Conservation (phyloP, 148 eudicot species). For the Chenopodium suecicum region DNA sequence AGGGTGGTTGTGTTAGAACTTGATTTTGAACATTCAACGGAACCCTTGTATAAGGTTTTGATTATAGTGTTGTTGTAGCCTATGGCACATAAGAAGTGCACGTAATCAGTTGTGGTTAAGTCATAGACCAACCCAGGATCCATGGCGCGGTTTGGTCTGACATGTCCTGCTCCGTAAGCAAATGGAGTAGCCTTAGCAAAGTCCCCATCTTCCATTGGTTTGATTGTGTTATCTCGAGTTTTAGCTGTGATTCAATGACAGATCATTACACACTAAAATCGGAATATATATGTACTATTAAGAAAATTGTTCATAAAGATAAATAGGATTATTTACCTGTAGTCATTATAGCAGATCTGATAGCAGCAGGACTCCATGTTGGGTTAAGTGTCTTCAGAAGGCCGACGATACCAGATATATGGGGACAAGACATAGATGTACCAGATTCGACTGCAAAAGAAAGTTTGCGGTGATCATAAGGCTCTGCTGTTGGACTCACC, state of each 20-base stretch:
- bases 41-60: constrained; percentile 12
- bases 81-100: constrained; percentile 46
- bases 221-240: constrained; percentile 41
- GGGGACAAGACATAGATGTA: constrained; percentile 53
- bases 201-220: constrained; percentile 30
- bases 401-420: background rate
- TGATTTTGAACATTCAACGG: constrained; percentile 31
- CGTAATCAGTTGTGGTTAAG: constrained; percentile 30
- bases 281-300: too few relatives aligned
- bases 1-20: constrained; percentile 2
- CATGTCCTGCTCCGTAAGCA: constrained; percentile 50
- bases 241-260: constrained; percentile 32
- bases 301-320: too few relatives aligned
- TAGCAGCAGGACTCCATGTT: constrained; percentile 60
- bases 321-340: constrained; percentile 29
- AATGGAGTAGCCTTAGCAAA: constrained; percentile 33
- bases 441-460: constrained; percentile 36
- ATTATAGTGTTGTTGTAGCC: constrained; percentile 38
- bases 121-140: constrained; percentile 65
- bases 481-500: constrained; percentile 24
- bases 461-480: constrained; percentile 24
- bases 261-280: background rate
- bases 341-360: constrained; percentile 63
- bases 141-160: constrained; percentile 45
- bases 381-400: constrained; percentile 5